Conservation (phyloP, 768 basidiomycete genomes). For the Naganishia kalamii region DNA sequence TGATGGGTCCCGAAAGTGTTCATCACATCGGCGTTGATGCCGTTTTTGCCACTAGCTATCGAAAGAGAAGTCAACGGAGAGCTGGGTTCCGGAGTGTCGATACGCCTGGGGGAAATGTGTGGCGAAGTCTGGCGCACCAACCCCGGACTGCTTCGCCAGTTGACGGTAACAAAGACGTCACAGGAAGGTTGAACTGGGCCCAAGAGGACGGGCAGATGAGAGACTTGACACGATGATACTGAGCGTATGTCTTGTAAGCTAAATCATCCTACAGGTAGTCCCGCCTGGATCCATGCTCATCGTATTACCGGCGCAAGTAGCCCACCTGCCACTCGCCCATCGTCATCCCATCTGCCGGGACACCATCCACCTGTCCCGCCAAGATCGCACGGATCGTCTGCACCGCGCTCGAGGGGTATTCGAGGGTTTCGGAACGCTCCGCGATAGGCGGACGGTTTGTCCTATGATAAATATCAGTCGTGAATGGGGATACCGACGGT, state of each 20-base stretch:
- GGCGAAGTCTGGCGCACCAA: too few relatives aligned
- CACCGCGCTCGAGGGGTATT: neutral
- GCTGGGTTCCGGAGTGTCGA: too few relatives aligned
- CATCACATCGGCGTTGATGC: too few relatives aligned
- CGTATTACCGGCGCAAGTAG: too few relatives aligned
- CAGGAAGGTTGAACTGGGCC: neutral
- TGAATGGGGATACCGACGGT: neutral
- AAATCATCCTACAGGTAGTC: neutral
- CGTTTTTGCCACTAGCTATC: too few relatives aligned
- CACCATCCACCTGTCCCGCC: neutral
- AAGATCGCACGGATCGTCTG: neutral
- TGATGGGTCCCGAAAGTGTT: too few relatives aligned
- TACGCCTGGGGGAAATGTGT: too few relatives aligned
- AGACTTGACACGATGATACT: neutral
- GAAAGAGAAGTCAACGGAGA: too few relatives aligned
- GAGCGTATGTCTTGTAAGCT: neutral
- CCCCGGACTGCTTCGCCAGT: too few relatives aligned
- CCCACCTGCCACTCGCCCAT: constrained; percentile 1
- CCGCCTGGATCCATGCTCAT: neutral
- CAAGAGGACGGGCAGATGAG: too few relatives aligned
- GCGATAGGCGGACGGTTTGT: neutral
- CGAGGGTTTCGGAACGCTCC: neutral
- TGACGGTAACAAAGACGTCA: too few relatives aligned
- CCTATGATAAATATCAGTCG: neutral
- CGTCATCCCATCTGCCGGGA: neutral